Evolutionary conservation across 106 monocot species (phyloP).

Genomic region (Dioscorea zingiberensis): DNA sequence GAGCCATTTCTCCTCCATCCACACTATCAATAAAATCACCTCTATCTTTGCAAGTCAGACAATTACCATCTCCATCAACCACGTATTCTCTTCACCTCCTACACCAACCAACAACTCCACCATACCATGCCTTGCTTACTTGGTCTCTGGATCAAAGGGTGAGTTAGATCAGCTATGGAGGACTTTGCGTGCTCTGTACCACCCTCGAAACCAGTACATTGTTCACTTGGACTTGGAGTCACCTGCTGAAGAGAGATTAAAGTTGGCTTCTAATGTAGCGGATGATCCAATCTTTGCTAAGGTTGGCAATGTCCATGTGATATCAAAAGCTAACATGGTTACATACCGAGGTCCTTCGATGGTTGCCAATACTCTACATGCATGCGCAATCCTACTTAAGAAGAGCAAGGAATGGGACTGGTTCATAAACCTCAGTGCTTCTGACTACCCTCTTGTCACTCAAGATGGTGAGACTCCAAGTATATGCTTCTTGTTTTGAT

Average conservation of each 20-base stretch:
- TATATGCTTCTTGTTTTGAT: too few species aligned
- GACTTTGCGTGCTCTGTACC: conserved; percentile 40
- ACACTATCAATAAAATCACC: conserved; percentile 16
- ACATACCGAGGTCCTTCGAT: conserved; percentile 64
- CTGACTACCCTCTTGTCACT: conserved; percentile 63
- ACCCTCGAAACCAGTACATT: conserved; percentile 47
- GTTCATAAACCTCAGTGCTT: conserved; percentile 66
- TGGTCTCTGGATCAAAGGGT: conserved; percentile 51
- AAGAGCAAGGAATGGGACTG: conserved; percentile 54
- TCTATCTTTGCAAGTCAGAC: neutral
- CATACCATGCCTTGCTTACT: conserved; percentile 47
- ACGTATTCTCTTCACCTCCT: neutral
- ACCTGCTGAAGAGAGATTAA: conserved; percentile 27
- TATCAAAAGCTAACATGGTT: conserved; percentile 45
- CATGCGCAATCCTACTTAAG: conserved; percentile 43
- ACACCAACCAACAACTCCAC: neutral
- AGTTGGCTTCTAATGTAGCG: conserved; percentile 18
- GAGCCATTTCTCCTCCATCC: too few species aligned
- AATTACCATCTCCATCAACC: neutral
- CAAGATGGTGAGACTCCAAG: conserved; percentile 53
- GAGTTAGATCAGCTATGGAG: conserved; percentile 54
- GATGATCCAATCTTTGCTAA: conserved; percentile 23
- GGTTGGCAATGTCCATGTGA: conserved; percentile 45
- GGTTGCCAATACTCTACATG: conserved; percentile 51
- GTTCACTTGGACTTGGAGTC: conserved; percentile 52